phyloP scores from a whole-genome alignment of 352 stramenopile species.

The Globisporangium sylvaticum region DNA sequence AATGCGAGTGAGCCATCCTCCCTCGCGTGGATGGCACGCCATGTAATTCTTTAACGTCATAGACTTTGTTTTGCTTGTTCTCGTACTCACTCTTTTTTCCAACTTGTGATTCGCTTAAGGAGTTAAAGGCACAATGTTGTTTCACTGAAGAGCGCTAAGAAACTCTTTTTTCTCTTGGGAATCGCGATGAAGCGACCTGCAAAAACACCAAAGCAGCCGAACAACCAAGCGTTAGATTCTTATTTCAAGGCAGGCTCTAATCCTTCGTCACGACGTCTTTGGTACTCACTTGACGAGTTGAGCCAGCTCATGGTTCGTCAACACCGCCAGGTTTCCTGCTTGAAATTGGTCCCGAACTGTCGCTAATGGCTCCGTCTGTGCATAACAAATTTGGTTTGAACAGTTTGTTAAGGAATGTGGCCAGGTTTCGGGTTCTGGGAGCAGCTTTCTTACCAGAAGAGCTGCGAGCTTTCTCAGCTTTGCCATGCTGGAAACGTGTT shows the following conservation, averaged over 20 bases:
- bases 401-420: too few species aligned
- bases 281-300: constrained; percentile 41
- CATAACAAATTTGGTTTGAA: too few species aligned
- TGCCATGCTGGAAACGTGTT: constrained; percentile 40
- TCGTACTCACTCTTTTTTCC: background rate
- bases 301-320: constrained; percentile 41
- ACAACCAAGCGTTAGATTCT: too few species aligned
- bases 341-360: constrained; percentile 57
- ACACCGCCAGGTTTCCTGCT: constrained; percentile 33
- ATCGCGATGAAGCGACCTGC: constrained; percentile 49
- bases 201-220: too few species aligned
- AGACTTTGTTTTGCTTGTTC: constrained; percentile 2
- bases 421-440: too few species aligned
- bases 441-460: constrained; percentile 57
- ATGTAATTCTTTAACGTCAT: constrained; percentile 11
- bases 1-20: constrained; percentile 10
- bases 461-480: constrained; percentile 45
- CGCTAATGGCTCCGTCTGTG: constrained; percentile 60
- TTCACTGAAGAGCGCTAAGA: constrained; percentile 25
- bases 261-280: background rate
- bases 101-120: background rate
- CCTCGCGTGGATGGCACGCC: background rate
- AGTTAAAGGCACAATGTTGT: background rate
- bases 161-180: constrained; percentile 50
- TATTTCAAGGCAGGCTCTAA: background rate